Conservation (phyloP, 2,329 filamentous ascomycete genomes). For the Fusarium buxicola region DNA sequence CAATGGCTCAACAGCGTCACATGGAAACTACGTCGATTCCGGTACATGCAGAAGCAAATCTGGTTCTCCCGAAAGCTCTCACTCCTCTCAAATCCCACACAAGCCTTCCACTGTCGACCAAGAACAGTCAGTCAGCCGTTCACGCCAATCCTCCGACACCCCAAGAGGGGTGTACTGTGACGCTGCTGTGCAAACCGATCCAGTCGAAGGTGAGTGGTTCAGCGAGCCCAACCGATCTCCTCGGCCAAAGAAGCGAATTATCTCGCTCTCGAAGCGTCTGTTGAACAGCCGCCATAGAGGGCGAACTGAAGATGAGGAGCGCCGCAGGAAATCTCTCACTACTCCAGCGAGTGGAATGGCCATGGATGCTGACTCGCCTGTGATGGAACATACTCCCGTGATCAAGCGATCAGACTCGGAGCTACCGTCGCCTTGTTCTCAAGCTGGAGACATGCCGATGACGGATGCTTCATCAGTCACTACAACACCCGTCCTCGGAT, state of each 20-base stretch:
- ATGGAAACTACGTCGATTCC: conserved; percentile 62
- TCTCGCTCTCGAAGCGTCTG: conserved; percentile 65
- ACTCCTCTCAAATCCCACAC: conserved; percentile 52
- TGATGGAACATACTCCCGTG: conserved; percentile 45
- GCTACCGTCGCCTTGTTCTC: conserved; percentile 40
- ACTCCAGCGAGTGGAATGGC: conserved; percentile 46
- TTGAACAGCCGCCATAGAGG: conserved; percentile 61
- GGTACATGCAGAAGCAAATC: conserved; percentile 66
- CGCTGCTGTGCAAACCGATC: conserved; percentile 65
- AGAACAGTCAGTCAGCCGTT: conserved; percentile 45
- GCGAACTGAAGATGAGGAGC: conserved; percentile 55
- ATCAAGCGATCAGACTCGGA: conserved; percentile 37
- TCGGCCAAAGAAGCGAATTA: conserved; percentile 60
- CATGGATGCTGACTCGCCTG: conserved; percentile 57
- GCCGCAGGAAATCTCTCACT: conserved; percentile 43
- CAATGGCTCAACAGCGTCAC: conserved; percentile 52
- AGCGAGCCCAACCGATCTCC: conserved; percentile 52
- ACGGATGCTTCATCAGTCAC: conserved; percentile 50
- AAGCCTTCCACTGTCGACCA: conserved; percentile 46
- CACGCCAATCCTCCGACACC: conserved; percentile 54
- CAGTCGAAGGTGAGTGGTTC: conserved; percentile 65
- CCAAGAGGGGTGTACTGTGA: conserved; percentile 62
- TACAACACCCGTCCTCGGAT: conserved; percentile 28
- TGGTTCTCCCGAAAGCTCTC: conserved; percentile 60
- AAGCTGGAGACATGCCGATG: conserved; percentile 44